Evolutionary conservation across 2,329 filamentous ascomycete genomes (phyloP).

Genomic region (Hymenoscyphus fructigenus): DNA sequence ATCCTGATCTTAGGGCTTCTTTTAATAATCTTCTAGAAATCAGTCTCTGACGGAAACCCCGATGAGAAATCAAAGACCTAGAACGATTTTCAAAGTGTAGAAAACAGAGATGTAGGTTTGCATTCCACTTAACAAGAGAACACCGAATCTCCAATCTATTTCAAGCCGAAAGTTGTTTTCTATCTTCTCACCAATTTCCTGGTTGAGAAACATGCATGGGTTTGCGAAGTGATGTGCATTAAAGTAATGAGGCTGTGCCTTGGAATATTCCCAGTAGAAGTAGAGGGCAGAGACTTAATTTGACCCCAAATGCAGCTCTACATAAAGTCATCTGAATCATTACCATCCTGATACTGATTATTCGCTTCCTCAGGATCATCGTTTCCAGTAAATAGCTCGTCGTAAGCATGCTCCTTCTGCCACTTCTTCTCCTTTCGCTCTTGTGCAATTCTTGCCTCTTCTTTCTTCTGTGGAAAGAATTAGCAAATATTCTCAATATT

Average conservation of each 20-base stretch:
- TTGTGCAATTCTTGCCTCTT: conserved; percentile 70
- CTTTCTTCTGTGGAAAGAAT: conserved; percentile 59
- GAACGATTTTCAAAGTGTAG: too few relatives aligned
- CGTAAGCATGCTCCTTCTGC: conserved; percentile 97
- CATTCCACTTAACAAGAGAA: too few relatives aligned
- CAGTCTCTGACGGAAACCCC: too few relatives aligned
- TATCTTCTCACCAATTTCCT: too few relatives aligned
- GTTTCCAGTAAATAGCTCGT: conserved; percentile 84
- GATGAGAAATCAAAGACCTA: too few relatives aligned
- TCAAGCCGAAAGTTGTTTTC: too few relatives aligned
- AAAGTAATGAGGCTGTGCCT: too few relatives aligned
- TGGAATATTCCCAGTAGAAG: too few relatives aligned
- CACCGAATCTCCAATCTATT: too few relatives aligned
- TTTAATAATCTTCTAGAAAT: neutral
- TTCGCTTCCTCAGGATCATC: conserved; percentile 67
- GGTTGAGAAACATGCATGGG: too few relatives aligned
- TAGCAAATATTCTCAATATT: neutral
- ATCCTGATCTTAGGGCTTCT: neutral
- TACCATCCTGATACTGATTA: conserved; percentile 78
- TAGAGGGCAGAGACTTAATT: conserved; percentile 12
- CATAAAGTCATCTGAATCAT: conserved; percentile 94
- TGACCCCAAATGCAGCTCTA: conserved; percentile 43
- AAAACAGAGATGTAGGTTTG: too few relatives aligned
- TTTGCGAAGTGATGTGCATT: too few relatives aligned
- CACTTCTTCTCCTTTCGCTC: conserved; percentile 88